Base-by-base conservation (phyloP, 1,284 basidiomycete species). In the Apiotrichum montevideense region DNA sequence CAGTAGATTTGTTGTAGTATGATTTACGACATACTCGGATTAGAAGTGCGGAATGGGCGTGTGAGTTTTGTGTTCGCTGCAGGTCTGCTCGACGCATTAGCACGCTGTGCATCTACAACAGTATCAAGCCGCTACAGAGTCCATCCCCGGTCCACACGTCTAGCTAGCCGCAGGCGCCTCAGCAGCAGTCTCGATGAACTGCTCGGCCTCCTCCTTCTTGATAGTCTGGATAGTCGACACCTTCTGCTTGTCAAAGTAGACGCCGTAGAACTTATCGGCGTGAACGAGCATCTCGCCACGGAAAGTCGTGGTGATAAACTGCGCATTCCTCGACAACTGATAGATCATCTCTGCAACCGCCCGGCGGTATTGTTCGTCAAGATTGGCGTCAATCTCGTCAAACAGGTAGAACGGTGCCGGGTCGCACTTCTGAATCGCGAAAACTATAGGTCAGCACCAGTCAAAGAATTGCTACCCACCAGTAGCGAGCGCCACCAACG, bases 361-460 rank as follows among this genome's bases (percentile, higher is more conserved):
- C 2, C 94, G 97, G 44, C 95, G 87, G 64, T 98, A 97, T 78
- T 98, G 92, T 5, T 95, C 91, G 68, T 99, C 96, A 52, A 99
- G 81, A 68, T 98, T 98, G 51, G 95, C 95, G 68, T 98, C 95
- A 70, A 98, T 98, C 86, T 99, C 96, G 73, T 99, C 96, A 71
- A 98, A 98, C n/a, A 99, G 82, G 77, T 98, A 98, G 80, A 99
- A 99, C 0, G 96, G 96, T 0, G 96, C 96, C 1, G 96, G 96
- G 71, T 99, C 96, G 74, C 94, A 98, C 77, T 96, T 97, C 75
- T 99, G 96, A 66, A 98, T 98, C 7, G 95, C 93, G 71, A 98
- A 98, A 15, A 99, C 94, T 87, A 65, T 29, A 21, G 3, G 44
- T 56, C 33, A 50, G 50, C 29, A 14, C 29, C 29, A 15, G 10